Evolutionary conservation across 768 basidiomycete genomes (phyloP), one percentile per base, ranked within the genome.

Genomic region (Cytidiella melzeri): DNA sequence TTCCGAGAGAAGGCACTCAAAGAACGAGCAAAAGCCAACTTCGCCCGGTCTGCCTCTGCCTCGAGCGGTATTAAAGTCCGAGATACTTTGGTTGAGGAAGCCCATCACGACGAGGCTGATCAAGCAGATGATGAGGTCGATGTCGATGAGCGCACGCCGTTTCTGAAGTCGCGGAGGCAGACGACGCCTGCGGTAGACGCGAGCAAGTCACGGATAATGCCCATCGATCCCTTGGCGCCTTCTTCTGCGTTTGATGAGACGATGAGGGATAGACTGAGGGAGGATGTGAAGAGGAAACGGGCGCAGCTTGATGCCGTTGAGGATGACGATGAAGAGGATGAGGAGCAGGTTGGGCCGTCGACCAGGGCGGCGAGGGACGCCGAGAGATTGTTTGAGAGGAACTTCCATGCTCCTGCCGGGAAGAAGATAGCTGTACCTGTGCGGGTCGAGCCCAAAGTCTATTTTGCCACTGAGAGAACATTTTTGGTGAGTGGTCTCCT

Each of bases 371-470:
- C 37, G 55, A 40, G 25, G 39, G 50, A 48, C 37, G 41, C 43
- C 19, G 81, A 84, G 54, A 75, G 81, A 52, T 63, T 84, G 13
- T 61, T 87, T 41, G 78, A 75, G 45, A 73, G 84, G 48, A 77
- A 80, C 51, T 90, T 85, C 83, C 71, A 64, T 21, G 95, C 94
- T 1, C 87, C 90, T 0, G 68, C 75, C 37, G 94, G 94, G 10
- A 97, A 97, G 73, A 76, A 78, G 55, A 94, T 99, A 50, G 81
- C 92, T 0, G 81, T 98, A 2, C 93, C 95, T 21, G 87, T 99
- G n/a, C 80, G 96, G 47, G 80, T 99, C 41, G 96, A 99, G 66
- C 96, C 96, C 24, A 99, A 99, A 69, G 93, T 96, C 3, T 95
- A 94, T 63, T 99, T 97, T 64, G 96, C 96, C 5, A 84, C 86